Evolutionary conservation across 2,329 filamentous ascomycete genomes (phyloP), one percentile per base, ranked within the genome.

Genomic region (Ceratocystiopsis sp.): DNA sequence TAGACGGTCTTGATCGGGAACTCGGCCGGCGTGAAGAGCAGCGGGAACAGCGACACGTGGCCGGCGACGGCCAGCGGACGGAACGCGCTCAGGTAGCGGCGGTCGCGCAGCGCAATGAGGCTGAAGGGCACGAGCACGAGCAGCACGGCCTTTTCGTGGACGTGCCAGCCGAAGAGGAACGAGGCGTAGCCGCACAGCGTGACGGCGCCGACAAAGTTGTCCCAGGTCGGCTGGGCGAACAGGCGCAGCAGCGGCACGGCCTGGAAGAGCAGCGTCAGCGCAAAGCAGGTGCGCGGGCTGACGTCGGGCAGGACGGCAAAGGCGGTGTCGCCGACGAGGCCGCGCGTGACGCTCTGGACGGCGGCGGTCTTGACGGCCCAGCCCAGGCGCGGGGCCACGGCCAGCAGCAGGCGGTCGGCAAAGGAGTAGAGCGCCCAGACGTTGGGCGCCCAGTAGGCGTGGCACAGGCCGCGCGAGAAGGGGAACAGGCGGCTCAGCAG

Each of bases 391-490:
- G 91, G 89, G 10, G 87, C 87, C 53, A 87, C 84, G 84, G 54
- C 68, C n/a, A 98, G 94, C 51, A 98, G 59, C 9, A 85, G 62
- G 42, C 91, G 73, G 55, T 98, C 91, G 2, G 72, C 65, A 57
- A 96, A 94, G 0, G 91, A 95, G 61, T 98, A 98, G 57, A 96
- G 73, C 0, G 91, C 89, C 91, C 91, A 98, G 2, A 94, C 66
- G 52, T 98, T 98, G 0, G 91, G 87, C 13, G 91, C 91, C 91
- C 91, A 98, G 59, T 98, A 98, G 1, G 91, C 91, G 64, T 98
- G 91, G 57, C 89, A 96, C 5, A 98, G 66, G 0, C 91, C 91
- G 46, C 91, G 72, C 1, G 86, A 86, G 59, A 98, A 98, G 0
- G 91, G 91, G 54, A 98, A 98, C 10, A 98, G 65, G 34, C 91